phyloP scores from a whole-genome alignment of 2,329 filamentous ascomycete species.

The Sphaerulina populicola region DNA sequence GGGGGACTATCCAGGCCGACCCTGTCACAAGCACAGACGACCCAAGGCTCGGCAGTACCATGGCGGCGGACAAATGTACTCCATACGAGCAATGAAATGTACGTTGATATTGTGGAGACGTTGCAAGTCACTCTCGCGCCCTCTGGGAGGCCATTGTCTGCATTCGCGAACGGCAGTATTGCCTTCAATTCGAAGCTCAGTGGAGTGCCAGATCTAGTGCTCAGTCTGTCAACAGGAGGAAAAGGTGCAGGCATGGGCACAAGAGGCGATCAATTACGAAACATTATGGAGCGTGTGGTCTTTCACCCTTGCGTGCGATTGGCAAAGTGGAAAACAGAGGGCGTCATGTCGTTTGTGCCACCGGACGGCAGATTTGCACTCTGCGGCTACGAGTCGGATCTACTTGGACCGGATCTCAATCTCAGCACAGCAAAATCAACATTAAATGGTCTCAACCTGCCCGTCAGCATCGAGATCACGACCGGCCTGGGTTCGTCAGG shows the following conservation, averaged over 20 bases:
- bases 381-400: conserved; percentile 86
- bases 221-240: conserved; percentile 70
- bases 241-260: conserved; percentile 67
- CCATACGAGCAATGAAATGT: conserved; percentile 94
- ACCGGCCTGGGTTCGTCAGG: conserved; percentile 67
- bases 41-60: conserved; percentile 53
- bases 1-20: conserved; percentile 14
- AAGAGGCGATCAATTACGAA: conserved; percentile 30
- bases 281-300: conserved; percentile 73
- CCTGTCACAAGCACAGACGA: conserved; percentile 20
- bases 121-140: conserved; percentile 81
- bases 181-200: conserved; percentile 94
- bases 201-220: conserved; percentile 79
- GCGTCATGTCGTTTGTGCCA: conserved; percentile 90
- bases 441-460: conserved; percentile 57
- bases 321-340: conserved; percentile 79
- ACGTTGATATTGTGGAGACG: conserved; percentile 90
- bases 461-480: conserved; percentile 71
- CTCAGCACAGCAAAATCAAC: conserved; percentile 19
- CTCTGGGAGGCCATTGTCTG: conserved; percentile 76
- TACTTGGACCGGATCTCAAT: conserved; percentile 59
- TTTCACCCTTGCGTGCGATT: conserved; percentile 94
- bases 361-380: conserved; percentile 91
- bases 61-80: conserved; percentile 89
- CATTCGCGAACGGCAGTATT: conserved; percentile 83